Base-by-base conservation (phyloP, 2,329 filamentous ascomycete genomes). In the Trichophyton verrucosum region DNA sequence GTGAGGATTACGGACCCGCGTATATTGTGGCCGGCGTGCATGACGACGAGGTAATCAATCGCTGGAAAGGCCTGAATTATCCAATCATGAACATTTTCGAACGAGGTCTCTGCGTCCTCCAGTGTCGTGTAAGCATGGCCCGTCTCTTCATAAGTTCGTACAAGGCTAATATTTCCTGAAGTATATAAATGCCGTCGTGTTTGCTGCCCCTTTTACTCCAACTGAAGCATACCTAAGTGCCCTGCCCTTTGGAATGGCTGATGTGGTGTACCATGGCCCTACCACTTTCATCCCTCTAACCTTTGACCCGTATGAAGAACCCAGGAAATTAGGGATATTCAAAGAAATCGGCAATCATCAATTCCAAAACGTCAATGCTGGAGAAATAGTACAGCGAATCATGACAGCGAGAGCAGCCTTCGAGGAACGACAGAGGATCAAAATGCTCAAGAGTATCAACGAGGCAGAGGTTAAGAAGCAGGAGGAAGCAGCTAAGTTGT, bases 11-110 rank as follows among this genome's bases (percentile, higher is more conserved):
- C 69, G 80, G 83, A 0, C 90, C 91, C 0, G 87, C 86, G 5
- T 97, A 89, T 71, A 82, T 99, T n/a, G 84, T 97, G 49, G 91
- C 90, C 1, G 94, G 94, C 57, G 86, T 99, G 24, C 94, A 99
- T 74, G 89, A 96, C 69, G 94, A 99, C 72, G 85, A 87, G 65
- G 91, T 95, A 63, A 95, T 99, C 74, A 99, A 99, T 75, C 80
- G 87, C 68, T 95, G 91, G 88, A 97, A 97, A 76, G 92, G 94
- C 40, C 82, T 96, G 68, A 99, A 99, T 77, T 99, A 96, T 72
- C 94, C 94, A 27, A 97, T 99, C 76, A 99, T 99, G 94, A 99
- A 97, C 78, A 91, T 96, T 61, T 96, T 92, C 69, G 94, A 99
- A 78, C 87, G 94, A 47, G 91, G 91, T 1, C 84, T 99, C 22